Evolutionary conservation across 2,329 filamentous ascomycete species (phyloP), one percentile per base, ranked within the genome.

Genomic region (Graphilbum ipis-grandicollis): DNA sequence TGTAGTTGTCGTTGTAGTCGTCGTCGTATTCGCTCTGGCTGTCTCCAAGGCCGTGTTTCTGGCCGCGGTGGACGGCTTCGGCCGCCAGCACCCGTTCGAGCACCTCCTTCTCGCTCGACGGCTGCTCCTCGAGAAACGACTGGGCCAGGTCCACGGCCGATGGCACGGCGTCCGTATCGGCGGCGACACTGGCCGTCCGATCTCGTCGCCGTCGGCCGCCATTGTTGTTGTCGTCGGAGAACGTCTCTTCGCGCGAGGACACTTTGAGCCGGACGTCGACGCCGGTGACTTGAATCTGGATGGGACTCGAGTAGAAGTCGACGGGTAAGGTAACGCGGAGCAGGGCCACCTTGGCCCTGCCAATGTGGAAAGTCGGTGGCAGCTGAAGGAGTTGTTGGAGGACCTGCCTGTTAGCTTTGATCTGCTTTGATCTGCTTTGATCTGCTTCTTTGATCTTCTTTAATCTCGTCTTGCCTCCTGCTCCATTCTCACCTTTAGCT

Each of bases 261-360:
- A 83, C 61, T 46, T 65, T 66, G 19, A 82, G 50, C 41, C 75
- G 68, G 23, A 92, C 67, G 45, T 86, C 71, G 42, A 94, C 72
- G 17, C 84, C 85, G 47, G 88, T 75, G 18, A 88, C 68, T 50
- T 93, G 81, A 48, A 88, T 72, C 22, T 71, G 64, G 51, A 96
- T 92, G 21, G 83, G 77, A 46, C 79, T 86, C 37, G 75, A 79
- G 54, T 86, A 85, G 45, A 94, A 77, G 55, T 94, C 83, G 52
- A 90, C 77, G 12, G 88, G 84, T 35, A 96, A 68, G 8, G 79
- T 92, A 37, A 94, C 62, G 48, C 80, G 79, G 19, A 96, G 69
- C 7, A 79, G 64, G 3, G 79, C 60, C 36, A 93, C 73, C 44
- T 75, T 76, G 39, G 88, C 86, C 51, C 74, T 77, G 36, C 72